phyloP scores from a whole-genome alignment of 345 rosid species.

The Diplotaxis tenuifolia region DNA sequence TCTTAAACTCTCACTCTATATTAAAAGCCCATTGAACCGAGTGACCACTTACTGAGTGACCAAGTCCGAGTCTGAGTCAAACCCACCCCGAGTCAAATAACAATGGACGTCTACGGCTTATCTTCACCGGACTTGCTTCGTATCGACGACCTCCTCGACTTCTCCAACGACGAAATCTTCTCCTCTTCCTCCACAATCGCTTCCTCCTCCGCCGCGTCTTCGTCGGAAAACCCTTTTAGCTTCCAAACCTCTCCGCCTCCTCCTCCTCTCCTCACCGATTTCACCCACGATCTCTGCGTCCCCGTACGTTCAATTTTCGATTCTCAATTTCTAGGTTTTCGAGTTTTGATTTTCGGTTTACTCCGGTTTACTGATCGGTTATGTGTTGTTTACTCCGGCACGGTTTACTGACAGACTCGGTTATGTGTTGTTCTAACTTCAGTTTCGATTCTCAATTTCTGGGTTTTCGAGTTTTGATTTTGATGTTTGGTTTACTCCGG shows the following conservation, averaged over 20 bases:
- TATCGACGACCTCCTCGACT: slow-evolving; percentile 76
- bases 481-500: too few relatives aligned
- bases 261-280: slow-evolving; percentile 42
- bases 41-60: slow-evolving; percentile 16
- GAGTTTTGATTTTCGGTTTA: background rate
- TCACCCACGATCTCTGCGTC: slow-evolving; percentile 60
- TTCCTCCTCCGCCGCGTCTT: slow-evolving; percentile 31
- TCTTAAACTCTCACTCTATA: slow-evolving; percentile 14
- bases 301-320: slow-evolving; percentile 44
- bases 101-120: slow-evolving; percentile 54
- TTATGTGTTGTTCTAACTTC: too few relatives aligned
- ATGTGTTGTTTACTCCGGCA: too few relatives aligned
- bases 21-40: slow-evolving; percentile 25
- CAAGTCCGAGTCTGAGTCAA: background rate
- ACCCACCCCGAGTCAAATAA: background rate
- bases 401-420: too few relatives aligned
- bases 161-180: slow-evolving; percentile 54
- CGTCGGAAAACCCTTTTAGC: slow-evolving; percentile 22
- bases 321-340: background rate
- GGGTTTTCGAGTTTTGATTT: background rate
- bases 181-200: slow-evolving; percentile 33
- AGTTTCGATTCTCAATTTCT: background rate
- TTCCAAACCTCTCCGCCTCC: slow-evolving; percentile 30
- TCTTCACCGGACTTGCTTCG: slow-evolving; percentile 51
- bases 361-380: too few relatives aligned